A percentile compares a stretch with the other conserved stretches of the same genome.
Evolutionary conservation across 2,329 filamentous ascomycete species (phyloP).

Genomic region (Beauveria varroae): DNA sequence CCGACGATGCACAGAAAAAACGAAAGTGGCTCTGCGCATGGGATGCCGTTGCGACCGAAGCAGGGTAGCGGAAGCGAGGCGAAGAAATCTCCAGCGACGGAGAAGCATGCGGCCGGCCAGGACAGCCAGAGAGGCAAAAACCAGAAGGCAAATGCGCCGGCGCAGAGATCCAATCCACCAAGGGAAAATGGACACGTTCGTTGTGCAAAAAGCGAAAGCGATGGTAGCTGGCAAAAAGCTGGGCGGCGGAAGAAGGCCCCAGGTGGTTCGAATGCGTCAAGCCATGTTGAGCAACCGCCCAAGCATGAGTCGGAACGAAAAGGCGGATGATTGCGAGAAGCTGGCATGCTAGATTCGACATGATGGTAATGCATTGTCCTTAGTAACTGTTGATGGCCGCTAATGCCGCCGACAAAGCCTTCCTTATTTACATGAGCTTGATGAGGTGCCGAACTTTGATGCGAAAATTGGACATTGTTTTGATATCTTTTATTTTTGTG

Average conservation of each 20-base stretch:
- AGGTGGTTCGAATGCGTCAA: constrained; percentile 26
- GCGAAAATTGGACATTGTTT: constrained; percentile 11
- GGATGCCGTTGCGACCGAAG: neutral
- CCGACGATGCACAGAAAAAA: constrained; percentile 52
- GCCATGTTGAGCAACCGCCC: constrained; percentile 45
- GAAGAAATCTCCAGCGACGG: constrained; percentile 16
- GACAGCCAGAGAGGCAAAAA: constrained; percentile 14
- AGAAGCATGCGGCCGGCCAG: constrained; percentile 17
- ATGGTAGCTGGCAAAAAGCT: constrained; percentile 52
- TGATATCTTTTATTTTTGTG: constrained; percentile 8
- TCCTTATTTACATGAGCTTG: constrained; percentile 1
- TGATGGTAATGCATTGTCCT: neutral
- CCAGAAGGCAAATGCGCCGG: constrained; percentile 30
- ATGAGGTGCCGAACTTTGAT: constrained; percentile 1
- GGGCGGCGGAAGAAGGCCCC: constrained; percentile 36
- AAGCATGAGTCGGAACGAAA: constrained; percentile 55
- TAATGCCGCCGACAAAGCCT: neutral
- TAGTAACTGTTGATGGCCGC: neutral
- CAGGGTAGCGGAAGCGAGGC: constrained; percentile 13
- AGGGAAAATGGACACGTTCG: constrained; percentile 48
- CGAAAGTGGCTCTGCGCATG: constrained; percentile 25
- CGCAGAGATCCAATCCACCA: constrained; percentile 11
- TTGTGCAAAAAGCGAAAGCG: constrained; percentile 47
- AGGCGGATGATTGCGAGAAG: constrained; percentile 41
- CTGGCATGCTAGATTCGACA: neutral